These are phyloP conservation scores for Venturia pyrina DNA, from an alignment of 2,329 filamentous ascomycete species.

Conservation along the genomic window DNA sequence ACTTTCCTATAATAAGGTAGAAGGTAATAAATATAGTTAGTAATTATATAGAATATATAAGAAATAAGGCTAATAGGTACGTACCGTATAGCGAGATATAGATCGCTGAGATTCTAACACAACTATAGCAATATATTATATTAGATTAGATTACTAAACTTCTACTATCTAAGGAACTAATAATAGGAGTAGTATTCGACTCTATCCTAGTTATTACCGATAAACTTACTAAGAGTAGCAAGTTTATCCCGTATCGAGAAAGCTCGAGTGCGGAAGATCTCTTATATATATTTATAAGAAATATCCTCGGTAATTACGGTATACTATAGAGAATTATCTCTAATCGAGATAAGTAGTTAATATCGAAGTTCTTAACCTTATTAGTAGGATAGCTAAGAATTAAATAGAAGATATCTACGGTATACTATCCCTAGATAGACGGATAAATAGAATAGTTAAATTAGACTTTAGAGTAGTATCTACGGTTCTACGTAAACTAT, in stretches of 20 bases:
- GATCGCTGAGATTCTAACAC: slow-evolving; percentile 12
- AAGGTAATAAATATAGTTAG: background rate
- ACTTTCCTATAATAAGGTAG: background rate
- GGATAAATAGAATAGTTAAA: slow-evolving; percentile 16
- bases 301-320: slow-evolving; percentile 14
- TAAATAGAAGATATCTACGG: slow-evolving; percentile 15
- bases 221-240: slow-evolving; percentile 11
- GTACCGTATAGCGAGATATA: slow-evolving; percentile 11
- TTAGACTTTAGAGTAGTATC: slow-evolving; percentile 14
- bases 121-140: slow-evolving; percentile 15
- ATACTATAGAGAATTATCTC: slow-evolving; percentile 13
- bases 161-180: background rate
- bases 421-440: slow-evolving; percentile 18
- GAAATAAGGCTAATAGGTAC: background rate
- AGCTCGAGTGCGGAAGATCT: background rate
- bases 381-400: slow-evolving; percentile 13
- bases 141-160: slow-evolving; percentile 15
- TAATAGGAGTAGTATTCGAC: background rate
- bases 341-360: slow-evolving; percentile 16
- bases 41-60: background rate
- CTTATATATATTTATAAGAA: slow-evolving; percentile 7
- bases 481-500: slow-evolving; percentile 14
- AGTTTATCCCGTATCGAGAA: slow-evolving; percentile 12
- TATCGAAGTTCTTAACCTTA: slow-evolving; percentile 14
- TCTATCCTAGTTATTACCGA: slow-evolving; percentile 11